Evolutionary conservation across 345 rosid species (phyloP).

Genomic region (Eucalyptus curtisii): DNA sequence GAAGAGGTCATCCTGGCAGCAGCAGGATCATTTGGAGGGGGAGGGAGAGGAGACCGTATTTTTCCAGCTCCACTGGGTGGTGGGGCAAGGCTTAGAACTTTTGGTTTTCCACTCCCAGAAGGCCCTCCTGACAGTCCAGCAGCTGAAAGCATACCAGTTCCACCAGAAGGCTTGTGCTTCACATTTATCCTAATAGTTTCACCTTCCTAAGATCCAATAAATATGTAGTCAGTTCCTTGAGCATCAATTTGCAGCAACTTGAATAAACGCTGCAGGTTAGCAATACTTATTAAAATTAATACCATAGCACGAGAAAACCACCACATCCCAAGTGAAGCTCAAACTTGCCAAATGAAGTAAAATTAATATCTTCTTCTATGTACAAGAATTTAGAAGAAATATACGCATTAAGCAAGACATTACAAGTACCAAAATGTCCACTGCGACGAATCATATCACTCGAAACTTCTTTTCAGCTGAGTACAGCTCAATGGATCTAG

Average conservation of each 20-base stretch:
- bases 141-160: slow-evolving; percentile 97
- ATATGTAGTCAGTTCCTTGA: background rate
- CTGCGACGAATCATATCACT: background rate
- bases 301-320: background rate
- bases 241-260: background rate
- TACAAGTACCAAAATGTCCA: background rate
- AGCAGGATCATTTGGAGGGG: slow-evolving; percentile 88
- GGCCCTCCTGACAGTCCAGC: slow-evolving; percentile 50
- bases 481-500: background rate
- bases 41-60: slow-evolving; percentile 74
- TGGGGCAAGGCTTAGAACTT: slow-evolving; percentile 58
- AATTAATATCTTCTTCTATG: background rate
- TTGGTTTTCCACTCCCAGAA: slow-evolving; percentile 50
- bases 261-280: background rate
- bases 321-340: background rate
- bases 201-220: slow-evolving; percentile 55
- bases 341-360: background rate
- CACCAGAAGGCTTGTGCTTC: slow-evolving; percentile 70
- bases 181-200: slow-evolving; percentile 97
- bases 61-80: slow-evolving; percentile 58
- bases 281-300: background rate
- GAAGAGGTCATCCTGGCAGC: slow-evolving; percentile 34
- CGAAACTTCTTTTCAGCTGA: background rate
- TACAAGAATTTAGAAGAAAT: background rate
- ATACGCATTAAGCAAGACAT: background rate